These are phyloP conservation scores for Trypanosoma platydactyli DNA, from an alignment of 208 protist species.

Conservation along the genomic window DNA sequence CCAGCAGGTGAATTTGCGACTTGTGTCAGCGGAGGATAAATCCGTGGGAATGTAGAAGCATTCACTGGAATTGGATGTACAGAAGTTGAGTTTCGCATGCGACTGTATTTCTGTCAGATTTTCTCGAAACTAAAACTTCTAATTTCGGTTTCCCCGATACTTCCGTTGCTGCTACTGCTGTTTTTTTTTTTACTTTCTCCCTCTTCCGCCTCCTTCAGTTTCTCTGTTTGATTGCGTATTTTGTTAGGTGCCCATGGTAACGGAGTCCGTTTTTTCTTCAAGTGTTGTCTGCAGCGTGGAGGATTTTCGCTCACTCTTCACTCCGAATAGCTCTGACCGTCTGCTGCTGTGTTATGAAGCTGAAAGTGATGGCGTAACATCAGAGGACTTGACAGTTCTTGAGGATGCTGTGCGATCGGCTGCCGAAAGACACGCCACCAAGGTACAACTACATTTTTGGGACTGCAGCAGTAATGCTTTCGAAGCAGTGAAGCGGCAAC, in stretches of 20 bases:
- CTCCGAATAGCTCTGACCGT: slow-evolving; percentile 15
- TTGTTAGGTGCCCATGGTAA: background rate
- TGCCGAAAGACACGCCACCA: slow-evolving; percentile 22
- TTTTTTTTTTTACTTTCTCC: slow-evolving; percentile 1
- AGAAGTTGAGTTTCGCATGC: background rate
- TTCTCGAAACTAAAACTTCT: background rate
- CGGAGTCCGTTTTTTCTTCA: slow-evolving; percentile 19
- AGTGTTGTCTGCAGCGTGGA: slow-evolving; percentile 46
- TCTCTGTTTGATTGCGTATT: background rate
- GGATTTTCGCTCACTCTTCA: slow-evolving; percentile 59
- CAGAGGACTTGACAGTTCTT: slow-evolving; percentile 35
- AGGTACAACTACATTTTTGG: slow-evolving; percentile 60
- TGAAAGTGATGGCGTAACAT: slow-evolving; percentile 42
- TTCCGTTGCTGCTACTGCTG: background rate
- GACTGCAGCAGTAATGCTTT: slow-evolving; percentile 62
- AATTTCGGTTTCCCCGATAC: background rate
- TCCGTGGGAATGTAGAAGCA: background rate
- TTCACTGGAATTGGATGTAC: background rate
- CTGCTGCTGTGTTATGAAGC: slow-evolving; percentile 80
- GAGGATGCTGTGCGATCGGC: slow-evolving; percentile 33
- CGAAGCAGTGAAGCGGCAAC: slow-evolving; percentile 47
- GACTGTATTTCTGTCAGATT: background rate
- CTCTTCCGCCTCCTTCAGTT: background rate
- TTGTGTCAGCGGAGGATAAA: slow-evolving; percentile 16
- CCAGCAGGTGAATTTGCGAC: slow-evolving; percentile 23